phyloP scores from a whole-genome alignment of 1,284 basidiomycete species.

The Ustilago trichophora region DNA sequence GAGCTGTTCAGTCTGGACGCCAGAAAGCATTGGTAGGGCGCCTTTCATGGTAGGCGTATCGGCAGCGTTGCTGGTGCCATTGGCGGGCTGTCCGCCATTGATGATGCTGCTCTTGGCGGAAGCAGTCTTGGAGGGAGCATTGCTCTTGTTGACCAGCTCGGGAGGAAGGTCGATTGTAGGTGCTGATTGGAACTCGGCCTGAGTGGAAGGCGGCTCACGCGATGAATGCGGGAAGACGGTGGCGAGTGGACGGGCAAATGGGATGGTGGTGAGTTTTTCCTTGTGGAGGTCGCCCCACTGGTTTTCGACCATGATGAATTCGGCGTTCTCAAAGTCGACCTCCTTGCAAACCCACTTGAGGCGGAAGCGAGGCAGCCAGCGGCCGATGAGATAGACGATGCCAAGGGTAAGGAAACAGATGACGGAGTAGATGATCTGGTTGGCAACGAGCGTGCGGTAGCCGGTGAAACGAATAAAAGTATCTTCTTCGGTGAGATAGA shows the following conservation, averaged over 20 bases:
- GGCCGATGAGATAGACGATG: constrained; percentile 80
- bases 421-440: constrained; percentile 77
- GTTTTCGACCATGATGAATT: constrained; percentile 82
- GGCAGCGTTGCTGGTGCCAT: constrained; percentile 7
- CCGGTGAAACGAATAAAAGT: constrained; percentile 86
- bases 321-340: constrained; percentile 80
- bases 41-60: neutral
- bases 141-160: constrained; percentile 35
- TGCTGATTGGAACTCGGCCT: constrained; percentile 53
- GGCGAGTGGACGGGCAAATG: constrained; percentile 61
- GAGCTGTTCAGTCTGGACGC: constrained; percentile 60
- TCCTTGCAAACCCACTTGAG: constrained; percentile 85
- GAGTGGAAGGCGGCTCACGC: constrained; percentile 60
- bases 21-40: constrained; percentile 46
- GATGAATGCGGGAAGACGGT: constrained; percentile 63
- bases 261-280: constrained; percentile 50
- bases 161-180: constrained; percentile 35
- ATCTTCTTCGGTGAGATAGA: constrained; percentile 92
- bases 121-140: constrained; percentile 28
- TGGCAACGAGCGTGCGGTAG: constrained; percentile 78
- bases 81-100: constrained; percentile 30
- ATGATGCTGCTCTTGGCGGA: constrained; percentile 47
- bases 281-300: constrained; percentile 64
- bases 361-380: constrained; percentile 93
- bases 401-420: constrained; percentile 80